A percentile compares a stretch with the other conserved stretches of the same genome.
Conservation (phyloP, 2,329 filamentous ascomycete genomes). For the Diplocarpon rosae region DNA sequence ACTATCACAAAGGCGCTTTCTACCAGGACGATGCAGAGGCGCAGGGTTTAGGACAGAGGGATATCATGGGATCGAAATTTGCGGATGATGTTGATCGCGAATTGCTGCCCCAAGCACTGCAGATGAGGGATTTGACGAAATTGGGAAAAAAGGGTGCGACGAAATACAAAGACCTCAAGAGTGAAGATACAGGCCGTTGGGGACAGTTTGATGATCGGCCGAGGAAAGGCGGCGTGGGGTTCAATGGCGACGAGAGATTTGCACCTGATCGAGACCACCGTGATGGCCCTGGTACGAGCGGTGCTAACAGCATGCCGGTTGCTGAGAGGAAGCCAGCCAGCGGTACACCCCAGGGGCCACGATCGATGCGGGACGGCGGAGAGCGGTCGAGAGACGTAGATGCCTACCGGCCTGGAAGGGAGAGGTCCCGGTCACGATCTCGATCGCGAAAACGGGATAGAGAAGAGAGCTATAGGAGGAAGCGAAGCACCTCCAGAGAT, state of each 20-base stretch:
- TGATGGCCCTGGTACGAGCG: slow-evolving; percentile 40
- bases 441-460: slow-evolving; percentile 36
- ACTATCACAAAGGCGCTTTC: slow-evolving; percentile 94
- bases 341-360: slow-evolving; percentile 25
- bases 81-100: slow-evolving; percentile 80
- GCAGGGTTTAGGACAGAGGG: slow-evolving; percentile 65
- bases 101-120: slow-evolving; percentile 79
- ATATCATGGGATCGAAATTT: slow-evolving; percentile 77
- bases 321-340: slow-evolving; percentile 39
- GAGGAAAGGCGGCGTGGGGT: slow-evolving; percentile 29
- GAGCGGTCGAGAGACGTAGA: slow-evolving; percentile 27
- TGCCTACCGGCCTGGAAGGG: slow-evolving; percentile 18
- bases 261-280: slow-evolving; percentile 49
- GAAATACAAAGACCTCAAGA: slow-evolving; percentile 78
- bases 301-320: slow-evolving; percentile 61
- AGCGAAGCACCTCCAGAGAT: slow-evolving; percentile 46
- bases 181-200: slow-evolving; percentile 86
- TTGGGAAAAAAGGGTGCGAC: slow-evolving; percentile 85
- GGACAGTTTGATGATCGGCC: slow-evolving; percentile 49
- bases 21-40: slow-evolving; percentile 72
- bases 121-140: slow-evolving; percentile 87
- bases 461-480: slow-evolving; percentile 39
- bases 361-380: slow-evolving; percentile 22
- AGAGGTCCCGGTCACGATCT: slow-evolving; percentile 37
- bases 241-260: slow-evolving; percentile 54